A percentile compares a stretch with the other conserved stretches of the same genome.
These are phyloP conservation scores for Dictyostelium gargantuum DNA, from an alignment of 208 protist species.

Conservation along the genomic window DNA sequence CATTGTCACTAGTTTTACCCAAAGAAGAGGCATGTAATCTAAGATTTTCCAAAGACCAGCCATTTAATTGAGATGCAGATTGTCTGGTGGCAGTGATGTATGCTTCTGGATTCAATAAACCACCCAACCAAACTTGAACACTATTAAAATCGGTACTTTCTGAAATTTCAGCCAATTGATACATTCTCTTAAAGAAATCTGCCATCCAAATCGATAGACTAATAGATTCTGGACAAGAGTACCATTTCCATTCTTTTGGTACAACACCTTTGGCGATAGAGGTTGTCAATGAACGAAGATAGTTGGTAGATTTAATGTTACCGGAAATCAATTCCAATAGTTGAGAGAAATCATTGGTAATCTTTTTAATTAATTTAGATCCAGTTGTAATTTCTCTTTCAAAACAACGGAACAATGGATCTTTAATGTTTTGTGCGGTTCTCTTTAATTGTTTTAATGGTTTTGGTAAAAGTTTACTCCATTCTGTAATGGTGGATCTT, in stretches of 20 bases:
- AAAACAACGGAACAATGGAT: conserved; percentile 91
- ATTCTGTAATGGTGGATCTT: conserved; percentile 42
- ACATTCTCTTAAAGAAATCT: conserved; percentile 83
- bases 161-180: conserved; percentile 71
- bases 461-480: conserved; percentile 74
- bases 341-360: conserved; percentile 86
- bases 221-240: conserved; percentile 85
- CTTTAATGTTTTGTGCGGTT: conserved; percentile 63
- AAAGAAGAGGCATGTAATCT: conserved; percentile 41
- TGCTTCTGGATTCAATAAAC: conserved; percentile 95
- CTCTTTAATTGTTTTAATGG: conserved; percentile 57
- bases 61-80: conserved; percentile 88
- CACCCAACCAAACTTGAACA: conserved; percentile 90
- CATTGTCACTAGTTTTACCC: neutral
- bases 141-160: conserved; percentile 30
- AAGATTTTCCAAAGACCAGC: conserved; percentile 93
- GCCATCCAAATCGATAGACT: conserved; percentile 84
- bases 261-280: conserved; percentile 76
- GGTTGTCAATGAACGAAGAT: conserved; percentile 89
- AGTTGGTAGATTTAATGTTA: conserved; percentile 89
- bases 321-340: conserved; percentile 86
- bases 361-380: conserved; percentile 83
- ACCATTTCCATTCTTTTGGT: conserved; percentile 88
- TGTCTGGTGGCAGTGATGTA: conserved; percentile 98
- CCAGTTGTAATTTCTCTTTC: conserved; percentile 89